Evolutionary conservation across 2,329 filamentous ascomycete species (phyloP).

Genomic region (Colletotrichum gloeosporioides): DNA sequence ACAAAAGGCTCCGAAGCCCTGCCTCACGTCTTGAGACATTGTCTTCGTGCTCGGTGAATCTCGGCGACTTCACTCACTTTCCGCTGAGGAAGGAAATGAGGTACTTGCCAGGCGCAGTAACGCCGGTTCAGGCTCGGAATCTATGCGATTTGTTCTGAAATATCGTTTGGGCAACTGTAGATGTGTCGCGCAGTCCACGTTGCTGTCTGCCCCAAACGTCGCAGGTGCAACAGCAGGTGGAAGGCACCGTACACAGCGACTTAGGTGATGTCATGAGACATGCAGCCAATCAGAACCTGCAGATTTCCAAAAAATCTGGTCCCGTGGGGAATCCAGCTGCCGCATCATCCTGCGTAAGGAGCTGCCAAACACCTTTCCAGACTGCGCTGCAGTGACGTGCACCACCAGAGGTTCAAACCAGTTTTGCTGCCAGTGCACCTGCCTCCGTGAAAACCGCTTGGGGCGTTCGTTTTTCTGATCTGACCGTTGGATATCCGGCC

Average conservation of each 20-base stretch:
- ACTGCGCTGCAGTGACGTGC: neutral
- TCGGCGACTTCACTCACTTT: neutral
- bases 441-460: neutral
- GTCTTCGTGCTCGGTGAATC: neutral
- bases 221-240: neutral
- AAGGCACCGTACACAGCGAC: neutral
- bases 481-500: neutral
- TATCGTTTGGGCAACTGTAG: neutral
- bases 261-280: constrained; percentile 11
- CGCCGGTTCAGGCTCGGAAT: neutral
- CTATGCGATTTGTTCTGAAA: neutral
- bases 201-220: neutral
- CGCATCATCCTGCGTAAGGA: neutral
- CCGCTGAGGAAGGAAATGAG: neutral
- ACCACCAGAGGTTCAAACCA: neutral
- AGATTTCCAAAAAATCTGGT: neutral
- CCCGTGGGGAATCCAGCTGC: neutral
- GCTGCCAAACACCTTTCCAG: neutral
- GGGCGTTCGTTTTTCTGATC: neutral
- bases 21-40: neutral
- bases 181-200: neutral
- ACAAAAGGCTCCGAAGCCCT: neutral
- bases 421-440: neutral
- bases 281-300: neutral
- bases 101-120: neutral